A percentile compares a stretch with the other conserved stretches of the same genome.
Evolutionary conservation across 805 yeast genomes (phyloP).

Genomic region (Kodamaea restingae): DNA sequence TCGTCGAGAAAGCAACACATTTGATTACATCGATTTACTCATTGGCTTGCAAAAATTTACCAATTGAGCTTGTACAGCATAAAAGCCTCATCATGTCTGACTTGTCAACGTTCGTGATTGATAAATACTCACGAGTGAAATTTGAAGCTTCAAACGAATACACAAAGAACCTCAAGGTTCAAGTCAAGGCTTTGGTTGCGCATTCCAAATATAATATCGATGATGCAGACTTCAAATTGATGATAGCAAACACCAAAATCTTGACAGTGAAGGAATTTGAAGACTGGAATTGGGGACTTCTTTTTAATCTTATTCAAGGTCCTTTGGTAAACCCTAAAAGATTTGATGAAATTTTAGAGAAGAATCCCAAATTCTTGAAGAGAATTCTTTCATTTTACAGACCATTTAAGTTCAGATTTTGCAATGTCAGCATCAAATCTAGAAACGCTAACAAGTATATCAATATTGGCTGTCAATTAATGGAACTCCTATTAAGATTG

Average conservation of each 20-base stretch:
- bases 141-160: constrained; percentile 23
- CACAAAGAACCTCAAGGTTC: constrained; percentile 26
- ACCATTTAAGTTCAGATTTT: constrained; percentile 84
- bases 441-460: constrained; percentile 56
- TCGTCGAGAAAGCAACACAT: constrained; percentile 55
- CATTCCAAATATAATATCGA: constrained; percentile 37
- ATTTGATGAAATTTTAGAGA: constrained; percentile 68
- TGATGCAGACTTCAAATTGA: constrained; percentile 61
- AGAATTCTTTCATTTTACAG: constrained; percentile 81
- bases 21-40: constrained; percentile 60
- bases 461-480: constrained; percentile 69
- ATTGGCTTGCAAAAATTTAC: constrained; percentile 48
- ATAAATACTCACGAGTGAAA: constrained; percentile 37
- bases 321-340: constrained; percentile 71
- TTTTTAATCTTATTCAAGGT: constrained; percentile 72
- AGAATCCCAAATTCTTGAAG: constrained; percentile 81
- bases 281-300: constrained; percentile 83
- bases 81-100: constrained; percentile 12
- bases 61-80: constrained; percentile 37
- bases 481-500: constrained; percentile 59
- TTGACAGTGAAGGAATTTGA: constrained; percentile 72
- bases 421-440: constrained; percentile 36
- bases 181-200: constrained; percentile 20
- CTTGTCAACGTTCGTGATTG: constrained; percentile 41
- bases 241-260: constrained; percentile 67